Evolutionary conservation across 495 filamentous ascomycete species (phyloP).

Genomic region (Aspergillus taichungensis): DNA sequence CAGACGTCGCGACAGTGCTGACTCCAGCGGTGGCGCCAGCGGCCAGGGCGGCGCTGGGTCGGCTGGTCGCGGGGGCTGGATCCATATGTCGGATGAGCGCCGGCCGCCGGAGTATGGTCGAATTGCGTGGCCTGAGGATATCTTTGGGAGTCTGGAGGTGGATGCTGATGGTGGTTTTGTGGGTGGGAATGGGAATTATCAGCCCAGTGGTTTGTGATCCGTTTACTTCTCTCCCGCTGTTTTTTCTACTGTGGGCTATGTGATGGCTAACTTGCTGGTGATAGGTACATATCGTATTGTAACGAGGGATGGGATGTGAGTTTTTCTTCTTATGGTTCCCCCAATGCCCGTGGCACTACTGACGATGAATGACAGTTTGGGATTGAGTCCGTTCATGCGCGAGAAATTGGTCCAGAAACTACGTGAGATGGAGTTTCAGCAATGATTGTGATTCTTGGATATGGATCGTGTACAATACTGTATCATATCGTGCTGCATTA

Average conservation of each 20-base stretch:
- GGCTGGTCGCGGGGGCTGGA: slow-evolving; percentile 74
- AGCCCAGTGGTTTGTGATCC: slow-evolving; percentile 41
- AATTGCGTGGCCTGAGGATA: slow-evolving; percentile 86
- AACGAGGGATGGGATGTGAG: slow-evolving; percentile 55
- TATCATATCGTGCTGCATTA: slow-evolving; percentile 2
- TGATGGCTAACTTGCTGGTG: slow-evolving; percentile 7
- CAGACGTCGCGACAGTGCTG: slow-evolving; percentile 35
- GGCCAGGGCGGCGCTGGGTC: slow-evolving; percentile 77
- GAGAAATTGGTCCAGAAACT: slow-evolving; percentile 46
- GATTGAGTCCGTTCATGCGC: slow-evolving; percentile 47
- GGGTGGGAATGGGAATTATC: slow-evolving; percentile 48
- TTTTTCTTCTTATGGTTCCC: slow-evolving; percentile 4
- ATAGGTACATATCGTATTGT: slow-evolving; percentile 45
- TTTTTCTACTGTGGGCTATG: not conserved
- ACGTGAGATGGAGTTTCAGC: slow-evolving; percentile 23
- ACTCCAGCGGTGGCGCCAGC: slow-evolving; percentile 68
- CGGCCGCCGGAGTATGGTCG: slow-evolving; percentile 84
- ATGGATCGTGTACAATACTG: slow-evolving; percentile 16
- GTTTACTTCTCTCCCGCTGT: not conserved
- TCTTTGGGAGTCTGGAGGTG: slow-evolving; percentile 86
- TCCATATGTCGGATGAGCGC: slow-evolving; percentile 78
- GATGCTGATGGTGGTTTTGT: slow-evolving; percentile 68
- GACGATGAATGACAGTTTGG: slow-evolving; percentile 31
- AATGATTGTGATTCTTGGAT: not conserved
- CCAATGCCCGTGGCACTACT: slow-evolving; percentile 2